phyloP scores from a whole-genome alignment of 208 protist species.

The Crithidia sp. region DNA sequence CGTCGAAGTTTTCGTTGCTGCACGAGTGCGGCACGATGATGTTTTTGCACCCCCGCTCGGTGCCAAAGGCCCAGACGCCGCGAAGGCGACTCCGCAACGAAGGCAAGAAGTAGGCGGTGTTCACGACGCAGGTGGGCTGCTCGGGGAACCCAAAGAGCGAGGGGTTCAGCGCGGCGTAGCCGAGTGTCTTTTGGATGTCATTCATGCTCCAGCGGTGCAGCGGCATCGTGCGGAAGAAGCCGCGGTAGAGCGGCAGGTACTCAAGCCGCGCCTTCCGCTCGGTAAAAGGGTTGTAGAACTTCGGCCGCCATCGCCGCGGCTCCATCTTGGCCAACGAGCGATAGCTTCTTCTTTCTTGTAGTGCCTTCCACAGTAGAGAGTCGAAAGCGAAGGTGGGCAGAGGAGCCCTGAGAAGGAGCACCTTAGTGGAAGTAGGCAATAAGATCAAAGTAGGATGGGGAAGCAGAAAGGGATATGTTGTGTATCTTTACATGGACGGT shows the following conservation, averaged over 20 bases:
- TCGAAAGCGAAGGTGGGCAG: too few species aligned
- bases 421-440: too few species aligned
- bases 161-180: slow-evolving; percentile 78
- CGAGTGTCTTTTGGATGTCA: slow-evolving; percentile 75
- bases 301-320: slow-evolving; percentile 74
- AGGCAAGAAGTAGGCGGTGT: slow-evolving; percentile 87
- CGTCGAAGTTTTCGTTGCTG: slow-evolving; percentile 75
- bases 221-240: slow-evolving; percentile 88
- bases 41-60: slow-evolving; percentile 86
- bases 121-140: slow-evolving; percentile 86
- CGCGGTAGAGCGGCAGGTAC: slow-evolving; percentile 73
- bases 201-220: slow-evolving; percentile 77
- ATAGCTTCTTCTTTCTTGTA: not conserved
- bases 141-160: slow-evolving; percentile 89
- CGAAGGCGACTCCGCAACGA: slow-evolving; percentile 70
- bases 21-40: slow-evolving; percentile 85
- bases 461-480: too few species aligned
- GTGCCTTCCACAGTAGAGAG: not conserved
- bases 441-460: too few species aligned
- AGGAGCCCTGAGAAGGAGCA: too few species aligned
- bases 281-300: slow-evolving; percentile 89
- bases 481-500: too few species aligned
- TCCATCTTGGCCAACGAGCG: slow-evolving; percentile 53
- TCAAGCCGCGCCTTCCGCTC: slow-evolving; percentile 43
- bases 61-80: slow-evolving; percentile 83